These are phyloP conservation scores for Trichoderma gamsii DNA, from an alignment of 495 filamentous ascomycete genomes.

Conservation along the genomic window DNA sequence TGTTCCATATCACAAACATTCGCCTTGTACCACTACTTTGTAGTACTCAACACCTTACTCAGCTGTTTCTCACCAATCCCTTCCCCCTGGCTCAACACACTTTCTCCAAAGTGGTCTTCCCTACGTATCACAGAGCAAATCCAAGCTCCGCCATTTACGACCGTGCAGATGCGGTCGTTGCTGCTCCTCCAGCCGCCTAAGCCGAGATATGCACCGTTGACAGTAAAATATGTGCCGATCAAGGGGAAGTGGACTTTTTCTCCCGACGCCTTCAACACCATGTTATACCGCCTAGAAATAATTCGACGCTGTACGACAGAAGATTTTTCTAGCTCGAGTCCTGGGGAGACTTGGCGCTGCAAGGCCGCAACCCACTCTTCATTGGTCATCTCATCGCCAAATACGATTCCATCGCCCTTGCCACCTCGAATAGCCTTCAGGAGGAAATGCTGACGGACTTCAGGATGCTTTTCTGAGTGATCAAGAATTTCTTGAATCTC, in stretches of 20 bases:
- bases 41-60: no score
- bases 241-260: slow-evolving; percentile 17
- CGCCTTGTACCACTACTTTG: no score
- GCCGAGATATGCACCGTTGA: slow-evolving; percentile 16
- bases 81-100: not conserved
- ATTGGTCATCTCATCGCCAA: slow-evolving; percentile 32
- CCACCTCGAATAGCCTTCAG: slow-evolving; percentile 37
- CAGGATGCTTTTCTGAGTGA: not conserved
- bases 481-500: not conserved
- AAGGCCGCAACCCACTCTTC: slow-evolving; percentile 18
- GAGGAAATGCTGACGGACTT: slow-evolving; percentile 29
- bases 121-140: slow-evolving; percentile 16
- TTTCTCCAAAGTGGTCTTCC: not conserved
- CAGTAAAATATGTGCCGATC: slow-evolving; percentile 17
- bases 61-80: not conserved
- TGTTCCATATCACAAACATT: no score
- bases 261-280: slow-evolving; percentile 18
- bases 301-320: slow-evolving; percentile 16
- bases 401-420: slow-evolving; percentile 38
- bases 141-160: slow-evolving; percentile 19
- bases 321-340: not conserved
- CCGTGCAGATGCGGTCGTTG: slow-evolving; percentile 18
- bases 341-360: not conserved
- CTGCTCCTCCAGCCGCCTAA: slow-evolving; percentile 19
- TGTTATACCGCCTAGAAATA: slow-evolving; percentile 16